A percentile compares a stretch with the other conserved stretches of the same genome.
phyloP scores from a whole-genome alignment of 2,329 filamentous ascomycete species.

The Beauveria varroae region DNA sequence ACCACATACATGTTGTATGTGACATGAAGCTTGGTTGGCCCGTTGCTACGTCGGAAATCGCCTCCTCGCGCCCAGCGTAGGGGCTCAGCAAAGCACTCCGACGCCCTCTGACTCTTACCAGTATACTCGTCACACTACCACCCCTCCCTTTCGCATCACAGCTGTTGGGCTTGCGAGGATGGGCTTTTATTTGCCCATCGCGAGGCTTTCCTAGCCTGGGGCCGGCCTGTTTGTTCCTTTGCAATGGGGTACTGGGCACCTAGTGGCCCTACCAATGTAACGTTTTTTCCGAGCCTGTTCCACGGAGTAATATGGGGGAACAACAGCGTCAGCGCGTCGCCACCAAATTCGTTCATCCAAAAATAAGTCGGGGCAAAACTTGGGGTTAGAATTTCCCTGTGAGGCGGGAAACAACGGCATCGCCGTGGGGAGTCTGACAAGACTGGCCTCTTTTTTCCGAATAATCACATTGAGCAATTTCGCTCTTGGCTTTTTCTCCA shows the following conservation, averaged over 20 bases:
- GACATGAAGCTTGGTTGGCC: neutral
- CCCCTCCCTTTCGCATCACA: neutral
- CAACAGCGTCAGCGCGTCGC: neutral
- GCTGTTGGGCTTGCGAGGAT: neutral
- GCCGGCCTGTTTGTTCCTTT: too few relatives aligned
- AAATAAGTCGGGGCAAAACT: neutral
- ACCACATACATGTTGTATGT: neutral
- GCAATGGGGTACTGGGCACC: neutral
- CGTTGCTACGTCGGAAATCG: neutral
- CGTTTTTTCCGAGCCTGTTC: neutral
- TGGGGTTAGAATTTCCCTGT: neutral
- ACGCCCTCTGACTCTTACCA: neutral
- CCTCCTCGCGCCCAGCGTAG: neutral
- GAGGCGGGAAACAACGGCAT: too few relatives aligned
- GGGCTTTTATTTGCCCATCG: neutral
- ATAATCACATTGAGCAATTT: too few relatives aligned
- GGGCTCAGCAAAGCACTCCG: neutral
- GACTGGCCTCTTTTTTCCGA: too few relatives aligned
- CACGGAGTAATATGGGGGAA: neutral
- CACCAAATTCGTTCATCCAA: neutral
- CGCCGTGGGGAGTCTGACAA: too few relatives aligned
- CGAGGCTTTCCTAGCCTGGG: neutral
- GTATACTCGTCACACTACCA: neutral
- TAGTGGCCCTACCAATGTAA: neutral
- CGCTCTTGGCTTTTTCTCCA: too few relatives aligned